Evolutionary conservation across 306 rosid genomes (phyloP), one percentile per base, ranked within the genome.

Genomic region (Gastrolobium villosum): DNA sequence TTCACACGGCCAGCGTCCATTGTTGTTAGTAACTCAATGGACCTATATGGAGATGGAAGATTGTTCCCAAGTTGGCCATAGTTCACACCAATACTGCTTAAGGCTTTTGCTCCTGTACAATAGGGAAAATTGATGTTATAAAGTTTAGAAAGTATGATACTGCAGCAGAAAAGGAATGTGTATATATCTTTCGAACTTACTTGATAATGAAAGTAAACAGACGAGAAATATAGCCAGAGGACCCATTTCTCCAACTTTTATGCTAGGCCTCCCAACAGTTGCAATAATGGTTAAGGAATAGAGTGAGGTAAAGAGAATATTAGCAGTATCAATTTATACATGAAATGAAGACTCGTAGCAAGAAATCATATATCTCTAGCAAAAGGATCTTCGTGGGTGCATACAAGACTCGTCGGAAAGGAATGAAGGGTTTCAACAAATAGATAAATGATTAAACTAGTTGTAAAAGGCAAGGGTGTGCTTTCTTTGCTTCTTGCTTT

Each of bases 21-120:
- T 34, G 82, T 45, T 34, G 84, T 84, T 26, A 94, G 81, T 54
- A 84, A 84, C 76, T 85, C 83, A 4, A 92, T 43, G 54, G 97
- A 79, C 1, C 11, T 59, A 30, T 44, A 41, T 57, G 90, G 90
- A 52, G 96, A 82, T 0, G 97, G 98, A 28, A 92, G 79, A 64
- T 94, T 92, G 88, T 83, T 84, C 37, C 94, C 96, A 3, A 90
- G 80, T 60, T 43, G 87, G 73, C 97, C 98, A 56, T 92, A 94
- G 93, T 90, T 94, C 34, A 92, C 80, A 35, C 98, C 97, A 13
- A 94, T 86, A 48, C 79, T 84, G 84, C 84, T 85, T 0, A 78
- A 82, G 32, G 84, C 83, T 70, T 84, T 83, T 36, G 92, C 88
- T 40, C 78, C 97, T 90, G 86, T 39, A 44, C 59, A 70, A 30